Percentiles rank a stretch among this genome's conserved stretches.
These are phyloP conservation scores for Acarospora socialis DNA, from an alignment of 2,329 filamentous ascomycete genomes.

Conservation along the genomic window DNA sequence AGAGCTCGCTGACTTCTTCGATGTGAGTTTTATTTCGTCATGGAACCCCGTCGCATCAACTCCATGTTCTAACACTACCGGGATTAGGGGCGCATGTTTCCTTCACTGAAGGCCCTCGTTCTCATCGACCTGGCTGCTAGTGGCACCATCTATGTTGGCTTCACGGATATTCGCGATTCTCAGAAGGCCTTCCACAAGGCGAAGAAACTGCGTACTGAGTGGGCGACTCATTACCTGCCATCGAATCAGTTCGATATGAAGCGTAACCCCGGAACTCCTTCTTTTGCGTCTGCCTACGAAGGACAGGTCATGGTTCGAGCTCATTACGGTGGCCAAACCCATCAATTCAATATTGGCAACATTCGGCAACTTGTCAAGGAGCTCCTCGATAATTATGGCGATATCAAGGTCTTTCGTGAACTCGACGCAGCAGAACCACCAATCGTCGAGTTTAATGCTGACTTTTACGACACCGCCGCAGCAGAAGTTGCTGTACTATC, in stretches of 20 bases:
- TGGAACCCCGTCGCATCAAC: constrained; percentile 8
- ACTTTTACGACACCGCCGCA: constrained; percentile 26
- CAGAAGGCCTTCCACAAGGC: constrained; percentile 36
- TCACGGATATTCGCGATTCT: constrained; percentile 48
- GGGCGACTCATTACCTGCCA: constrained; percentile 33
- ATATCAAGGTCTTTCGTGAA: constrained; percentile 23
- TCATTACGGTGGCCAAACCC: constrained; percentile 23
- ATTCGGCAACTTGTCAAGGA: constrained; percentile 36
- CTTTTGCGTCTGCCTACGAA: constrained; percentile 33
- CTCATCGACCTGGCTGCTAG: constrained; percentile 22
- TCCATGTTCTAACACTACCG: constrained; percentile 17
- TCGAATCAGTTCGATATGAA: constrained; percentile 32
- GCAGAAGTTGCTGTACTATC: constrained; percentile 23
- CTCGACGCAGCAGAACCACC: constrained; percentile 19
- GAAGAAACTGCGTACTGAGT: constrained; percentile 30
- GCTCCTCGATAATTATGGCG: constrained; percentile 24
- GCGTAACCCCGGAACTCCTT: constrained; percentile 17
- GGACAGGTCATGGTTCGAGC: constrained; percentile 42
- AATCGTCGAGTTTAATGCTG: constrained; percentile 24
- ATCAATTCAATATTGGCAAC: constrained; percentile 16
- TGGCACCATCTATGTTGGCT: constrained; percentile 39
- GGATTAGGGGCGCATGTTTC: constrained; percentile 20
- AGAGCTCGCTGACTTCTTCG: constrained; percentile 25
- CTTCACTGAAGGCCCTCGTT: constrained; percentile 25
- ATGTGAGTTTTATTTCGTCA: constrained; percentile 19